phyloP scores from a whole-genome alignment of 2,329 filamentous ascomycete genomes.

The Fusarium euwallaceae region DNA sequence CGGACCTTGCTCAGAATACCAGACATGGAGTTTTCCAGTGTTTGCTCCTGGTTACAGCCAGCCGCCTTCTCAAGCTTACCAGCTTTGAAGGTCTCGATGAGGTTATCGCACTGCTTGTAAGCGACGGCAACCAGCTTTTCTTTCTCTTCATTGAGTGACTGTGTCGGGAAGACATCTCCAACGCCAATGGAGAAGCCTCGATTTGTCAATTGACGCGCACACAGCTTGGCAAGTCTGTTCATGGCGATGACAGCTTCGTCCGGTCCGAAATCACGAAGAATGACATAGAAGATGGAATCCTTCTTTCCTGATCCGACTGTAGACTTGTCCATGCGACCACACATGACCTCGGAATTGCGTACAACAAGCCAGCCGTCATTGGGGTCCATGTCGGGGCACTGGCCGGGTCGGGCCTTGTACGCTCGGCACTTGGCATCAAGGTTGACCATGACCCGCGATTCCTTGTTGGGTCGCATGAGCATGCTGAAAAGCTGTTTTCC shows the following conservation, averaged over 20 bases:
- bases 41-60: conserved; percentile 92
- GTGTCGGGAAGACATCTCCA: conserved; percentile 90
- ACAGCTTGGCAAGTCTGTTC: conserved; percentile 93
- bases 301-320: conserved; percentile 98
- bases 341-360: conserved; percentile 97
- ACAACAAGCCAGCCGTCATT: conserved; percentile 94
- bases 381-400: conserved; percentile 78
- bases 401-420: conserved; percentile 73
- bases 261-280: conserved; percentile 93
- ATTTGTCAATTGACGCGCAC: conserved; percentile 88
- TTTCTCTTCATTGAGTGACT: conserved; percentile 78
- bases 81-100: conserved; percentile 83
- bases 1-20: conserved; percentile 93
- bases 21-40: conserved; percentile 89
- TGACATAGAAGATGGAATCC: conserved; percentile 96
- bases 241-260: conserved; percentile 90
- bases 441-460: conserved; percentile 88
- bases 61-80: conserved; percentile 88
- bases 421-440: conserved; percentile 92
- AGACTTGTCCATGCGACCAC: conserved; percentile 96
- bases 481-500: conserved; percentile 97
- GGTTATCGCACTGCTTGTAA: conserved; percentile 83
- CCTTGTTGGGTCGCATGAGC: conserved; percentile 87
- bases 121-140: conserved; percentile 80
- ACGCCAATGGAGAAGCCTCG: conserved; percentile 97